Percentiles rank a stretch among this genome's conserved stretches.
Conservation (phyloP, 1,284 basidiomycete genomes). For the Ceratobasidium sp. region DNA sequence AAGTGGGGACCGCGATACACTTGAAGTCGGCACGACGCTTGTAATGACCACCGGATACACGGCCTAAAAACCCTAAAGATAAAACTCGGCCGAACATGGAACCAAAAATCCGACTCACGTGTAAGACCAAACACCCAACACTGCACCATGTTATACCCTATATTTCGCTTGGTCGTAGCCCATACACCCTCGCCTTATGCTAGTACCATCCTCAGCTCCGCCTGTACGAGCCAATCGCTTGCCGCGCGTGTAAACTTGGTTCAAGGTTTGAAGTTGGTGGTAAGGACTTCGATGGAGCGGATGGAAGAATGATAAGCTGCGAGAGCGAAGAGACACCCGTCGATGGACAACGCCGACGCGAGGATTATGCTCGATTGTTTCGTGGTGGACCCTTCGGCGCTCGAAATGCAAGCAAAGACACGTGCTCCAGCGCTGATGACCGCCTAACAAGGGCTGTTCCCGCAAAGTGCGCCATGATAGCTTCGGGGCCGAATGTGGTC, state of each 20-base stretch:
- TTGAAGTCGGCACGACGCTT: background rate
- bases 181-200: slow-evolving; percentile 5
- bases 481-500: background rate
- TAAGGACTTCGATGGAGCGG: background rate
- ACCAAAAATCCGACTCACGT: background rate
- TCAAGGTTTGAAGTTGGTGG: background rate
- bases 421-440: slow-evolving; percentile 1
- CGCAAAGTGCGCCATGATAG: background rate
- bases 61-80: background rate
- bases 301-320: slow-evolving; percentile 1
- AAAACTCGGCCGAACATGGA: background rate
- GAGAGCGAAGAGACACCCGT: background rate
- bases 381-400: background rate
- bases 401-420: background rate
- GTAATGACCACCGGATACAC: slow-evolving; percentile 12
- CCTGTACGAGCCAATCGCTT: background rate
- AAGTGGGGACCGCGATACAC: background rate
- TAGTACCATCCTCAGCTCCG: slow-evolving; percentile 14
- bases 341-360: background rate
- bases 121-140: slow-evolving; percentile 10
- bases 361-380: background rate
- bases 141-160: slow-evolving; percentile 14
- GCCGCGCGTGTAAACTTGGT: background rate
- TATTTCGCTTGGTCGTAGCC: slow-evolving; percentile 8
- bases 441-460: background rate